Percentiles rank a stretch among this genome's conserved stretches.
These are phyloP conservation scores for Fusarium vanettenii DNA, from an alignment of 2,329 filamentous ascomycete genomes.

Conservation along the genomic window DNA sequence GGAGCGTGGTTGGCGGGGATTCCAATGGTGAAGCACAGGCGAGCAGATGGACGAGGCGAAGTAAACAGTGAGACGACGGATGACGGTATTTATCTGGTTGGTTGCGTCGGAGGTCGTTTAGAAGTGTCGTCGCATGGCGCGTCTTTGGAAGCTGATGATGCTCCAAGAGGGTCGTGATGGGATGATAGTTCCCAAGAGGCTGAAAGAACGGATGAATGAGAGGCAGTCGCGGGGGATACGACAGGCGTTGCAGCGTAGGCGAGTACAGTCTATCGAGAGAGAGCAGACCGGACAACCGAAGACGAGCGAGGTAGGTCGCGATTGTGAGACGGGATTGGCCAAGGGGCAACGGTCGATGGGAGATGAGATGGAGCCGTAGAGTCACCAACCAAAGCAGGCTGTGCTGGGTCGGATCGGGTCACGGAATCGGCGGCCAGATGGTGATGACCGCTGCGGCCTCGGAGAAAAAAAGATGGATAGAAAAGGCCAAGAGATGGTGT, in stretches of 20 bases:
- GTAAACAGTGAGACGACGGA: neutral
- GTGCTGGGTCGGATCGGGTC: slow-evolving; percentile 3
- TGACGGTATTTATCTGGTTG: slow-evolving; percentile 18
- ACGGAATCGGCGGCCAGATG: neutral
- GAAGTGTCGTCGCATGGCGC: slow-evolving; percentile 26
- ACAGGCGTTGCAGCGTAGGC: neutral
- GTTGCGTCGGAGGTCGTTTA: slow-evolving; percentile 11
- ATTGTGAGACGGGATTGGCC: slow-evolving; percentile 30
- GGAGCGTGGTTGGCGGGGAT: slow-evolving; percentile 22
- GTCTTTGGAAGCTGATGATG: neutral
- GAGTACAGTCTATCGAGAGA: neutral
- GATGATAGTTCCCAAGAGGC: neutral
- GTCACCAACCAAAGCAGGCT: neutral
- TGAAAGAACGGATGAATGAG: slow-evolving; percentile 25
- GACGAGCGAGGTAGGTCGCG: slow-evolving; percentile 19
- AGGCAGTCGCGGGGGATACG: slow-evolving; percentile 8
- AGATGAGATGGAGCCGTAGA: slow-evolving; percentile 30
- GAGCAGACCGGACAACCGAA: slow-evolving; percentile 12
- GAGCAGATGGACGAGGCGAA: slow-evolving; percentile 6
- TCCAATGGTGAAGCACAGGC: slow-evolving; percentile 17
- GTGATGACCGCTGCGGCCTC: slow-evolving; percentile 13
- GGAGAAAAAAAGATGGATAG: neutral
- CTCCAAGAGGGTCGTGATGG: slow-evolving; percentile 2
- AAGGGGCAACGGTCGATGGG: slow-evolving; percentile 4
- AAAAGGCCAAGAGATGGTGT: slow-evolving; percentile 12